Conservation (phyloP, 805 yeast genomes). For the Wickerhamiella spandovensis region DNA sequence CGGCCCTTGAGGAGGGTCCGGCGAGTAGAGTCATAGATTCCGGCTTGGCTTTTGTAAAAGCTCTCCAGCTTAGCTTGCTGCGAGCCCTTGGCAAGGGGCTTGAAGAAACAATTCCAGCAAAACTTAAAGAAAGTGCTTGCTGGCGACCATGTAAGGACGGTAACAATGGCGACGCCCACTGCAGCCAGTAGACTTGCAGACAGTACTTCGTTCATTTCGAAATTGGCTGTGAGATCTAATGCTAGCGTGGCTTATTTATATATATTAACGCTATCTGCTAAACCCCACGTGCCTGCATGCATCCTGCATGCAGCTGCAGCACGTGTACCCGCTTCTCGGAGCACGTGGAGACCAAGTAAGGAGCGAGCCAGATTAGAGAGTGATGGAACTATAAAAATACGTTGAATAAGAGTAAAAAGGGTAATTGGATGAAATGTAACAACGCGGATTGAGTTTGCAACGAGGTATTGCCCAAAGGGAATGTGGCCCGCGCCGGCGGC, state of each 20-base stretch:
- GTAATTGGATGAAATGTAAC: background rate
- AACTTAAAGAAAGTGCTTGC: slow-evolving; percentile 19
- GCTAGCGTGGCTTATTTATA: too few species aligned
- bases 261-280: background rate
- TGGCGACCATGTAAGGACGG: background rate
- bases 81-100: slow-evolving; percentile 36
- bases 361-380: background rate
- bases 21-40: slow-evolving; percentile 62
- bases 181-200: background rate
- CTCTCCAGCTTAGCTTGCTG: slow-evolving; percentile 49
- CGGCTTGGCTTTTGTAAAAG: slow-evolving; percentile 67
- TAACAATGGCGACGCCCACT: background rate
- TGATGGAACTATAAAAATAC: background rate
- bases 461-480: too few species aligned
- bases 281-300: slow-evolving; percentile 1
- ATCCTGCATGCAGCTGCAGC: background rate
- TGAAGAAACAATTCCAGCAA: slow-evolving; percentile 42
- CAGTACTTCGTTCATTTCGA: background rate
- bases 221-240: too few species aligned
- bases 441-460: too few species aligned
- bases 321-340: background rate
- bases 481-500: too few species aligned
- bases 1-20: slow-evolving; percentile 55
- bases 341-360: background rate
- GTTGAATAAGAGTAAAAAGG: background rate